These are phyloP conservation scores for Pinus taeda DNA, from an alignment of 75 land plant species.

Conservation along the genomic window DNA sequence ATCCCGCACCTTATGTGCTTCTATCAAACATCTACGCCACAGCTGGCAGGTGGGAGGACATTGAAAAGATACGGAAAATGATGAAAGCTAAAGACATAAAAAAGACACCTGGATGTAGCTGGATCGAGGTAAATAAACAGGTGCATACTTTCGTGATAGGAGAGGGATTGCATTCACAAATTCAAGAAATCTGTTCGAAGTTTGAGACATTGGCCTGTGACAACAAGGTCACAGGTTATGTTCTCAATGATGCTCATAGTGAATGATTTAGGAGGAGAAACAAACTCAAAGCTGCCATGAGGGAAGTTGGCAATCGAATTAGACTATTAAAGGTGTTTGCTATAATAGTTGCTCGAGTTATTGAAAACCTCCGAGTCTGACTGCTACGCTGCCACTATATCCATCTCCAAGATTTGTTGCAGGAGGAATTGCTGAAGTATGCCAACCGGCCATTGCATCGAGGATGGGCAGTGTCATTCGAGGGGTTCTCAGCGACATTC, in stretches of 20 bases:
- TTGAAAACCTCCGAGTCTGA: background rate
- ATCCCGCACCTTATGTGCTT: background rate
- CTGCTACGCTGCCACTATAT: background rate
- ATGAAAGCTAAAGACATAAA: constrained; percentile 6
- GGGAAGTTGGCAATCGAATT: background rate
- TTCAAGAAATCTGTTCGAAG: background rate
- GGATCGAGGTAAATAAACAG: constrained; percentile 10
- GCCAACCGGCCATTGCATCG: too few species aligned
- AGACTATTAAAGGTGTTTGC: background rate
- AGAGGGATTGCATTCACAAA: background rate
- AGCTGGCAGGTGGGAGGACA: constrained; percentile 4
- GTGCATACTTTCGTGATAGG: constrained; percentile 5
- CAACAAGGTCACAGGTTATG: background rate
- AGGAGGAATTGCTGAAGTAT: background rate
- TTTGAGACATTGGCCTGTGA: background rate
- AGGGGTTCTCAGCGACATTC: too few species aligned
- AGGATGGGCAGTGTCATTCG: too few species aligned
- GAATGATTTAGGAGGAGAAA: background rate
- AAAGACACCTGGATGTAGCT: constrained; percentile 6
- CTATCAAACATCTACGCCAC: constrained; percentile 6
- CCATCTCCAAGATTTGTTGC: background rate
- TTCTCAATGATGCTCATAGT: background rate
- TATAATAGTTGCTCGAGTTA: background rate
- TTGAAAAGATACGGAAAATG: background rate
- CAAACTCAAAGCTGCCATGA: background rate